Evolutionary conservation across 2,329 filamentous ascomycete species (phyloP), one percentile per base, ranked within the genome.

Genomic region (Aureobasidium sp.): DNA sequence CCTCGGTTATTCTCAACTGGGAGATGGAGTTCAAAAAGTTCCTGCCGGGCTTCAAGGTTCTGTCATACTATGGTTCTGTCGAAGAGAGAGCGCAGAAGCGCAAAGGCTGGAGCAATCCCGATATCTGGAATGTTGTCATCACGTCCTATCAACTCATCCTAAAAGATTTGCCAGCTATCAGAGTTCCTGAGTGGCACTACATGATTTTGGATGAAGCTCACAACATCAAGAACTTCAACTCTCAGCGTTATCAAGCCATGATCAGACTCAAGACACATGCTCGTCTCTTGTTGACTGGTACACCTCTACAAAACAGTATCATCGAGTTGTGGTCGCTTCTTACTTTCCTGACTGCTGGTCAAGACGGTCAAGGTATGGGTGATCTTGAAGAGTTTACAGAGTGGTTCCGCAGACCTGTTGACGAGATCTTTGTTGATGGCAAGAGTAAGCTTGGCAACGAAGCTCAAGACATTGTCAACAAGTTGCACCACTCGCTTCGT

Each of bases 21-120:
- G 95, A 99, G 74, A 97, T 97, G 89, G 94, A 99, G 75, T 99
- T 99, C 81, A 97, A 97, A 72, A 99, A 99, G 73, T 99, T 93
- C 85, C 90, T 92, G 62, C 94, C 95, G 3, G 93, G 94, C 0
- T 99, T 99, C 80, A 97, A 97, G 72, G 96, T 99, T 61, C 80
- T 99, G 63, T 94, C 92, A 0, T 99, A 99, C 76, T 99, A 97
- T 72, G 94, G 95, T 47, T 90, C 88, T 45, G 89, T 92, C 68
- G 91, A 97, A 67, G 94, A 99, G 75, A 87, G 94, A 49, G 92
- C 90, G 72, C 82, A 87, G 66, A 97, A 97, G 74, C 88, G 95
- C 32, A 85, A 88, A 69, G 93, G 94, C 2, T 99, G 94, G 94
- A 91, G 88, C 68, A 90, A 94, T 65, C 71, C 72, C 3, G 71